Conservation (phyloP, 2,329 filamentous ascomycete genomes). For the Fusarium secorum region DNA sequence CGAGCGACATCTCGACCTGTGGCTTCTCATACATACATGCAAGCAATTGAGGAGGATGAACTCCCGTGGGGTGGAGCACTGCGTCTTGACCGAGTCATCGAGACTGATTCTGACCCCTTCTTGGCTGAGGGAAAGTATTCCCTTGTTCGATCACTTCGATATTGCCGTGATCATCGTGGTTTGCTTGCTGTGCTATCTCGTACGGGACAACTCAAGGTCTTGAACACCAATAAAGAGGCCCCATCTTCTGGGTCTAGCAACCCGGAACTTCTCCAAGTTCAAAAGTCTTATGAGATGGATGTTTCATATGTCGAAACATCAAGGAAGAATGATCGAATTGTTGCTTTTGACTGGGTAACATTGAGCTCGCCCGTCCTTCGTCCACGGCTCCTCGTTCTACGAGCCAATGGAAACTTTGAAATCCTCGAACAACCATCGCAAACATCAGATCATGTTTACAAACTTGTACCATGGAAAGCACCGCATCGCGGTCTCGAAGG, state of each 20-base stretch:
- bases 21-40: constrained; percentile 62
- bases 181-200: constrained; percentile 68
- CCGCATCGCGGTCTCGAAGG: constrained; percentile 66
- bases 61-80: constrained; percentile 70
- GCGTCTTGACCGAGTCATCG: constrained; percentile 64
- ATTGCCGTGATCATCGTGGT: constrained; percentile 68
- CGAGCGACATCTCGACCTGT: constrained; percentile 64
- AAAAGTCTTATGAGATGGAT: constrained; percentile 69
- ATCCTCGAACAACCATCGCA: constrained; percentile 68
- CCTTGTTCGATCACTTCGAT: constrained; percentile 68
- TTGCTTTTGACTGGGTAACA: constrained; percentile 74
- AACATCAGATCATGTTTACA: constrained; percentile 65
- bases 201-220: constrained; percentile 68
- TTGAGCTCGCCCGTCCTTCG: constrained; percentile 62
- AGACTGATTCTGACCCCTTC: constrained; percentile 60
- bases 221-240: constrained; percentile 65
- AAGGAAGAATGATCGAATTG: constrained; percentile 66
- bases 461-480: constrained; percentile 67
- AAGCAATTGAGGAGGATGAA: constrained; percentile 67
- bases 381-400: constrained; percentile 66
- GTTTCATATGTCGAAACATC: constrained; percentile 61
- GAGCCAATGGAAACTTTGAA: constrained; percentile 67
- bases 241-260: constrained; percentile 55
- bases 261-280: constrained; percentile 67
- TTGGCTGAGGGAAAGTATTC: constrained; percentile 64